These are phyloP conservation scores for Hymenoscyphus linearis DNA, from an alignment of 2,329 filamentous ascomycete genomes.

Conservation along the genomic window DNA sequence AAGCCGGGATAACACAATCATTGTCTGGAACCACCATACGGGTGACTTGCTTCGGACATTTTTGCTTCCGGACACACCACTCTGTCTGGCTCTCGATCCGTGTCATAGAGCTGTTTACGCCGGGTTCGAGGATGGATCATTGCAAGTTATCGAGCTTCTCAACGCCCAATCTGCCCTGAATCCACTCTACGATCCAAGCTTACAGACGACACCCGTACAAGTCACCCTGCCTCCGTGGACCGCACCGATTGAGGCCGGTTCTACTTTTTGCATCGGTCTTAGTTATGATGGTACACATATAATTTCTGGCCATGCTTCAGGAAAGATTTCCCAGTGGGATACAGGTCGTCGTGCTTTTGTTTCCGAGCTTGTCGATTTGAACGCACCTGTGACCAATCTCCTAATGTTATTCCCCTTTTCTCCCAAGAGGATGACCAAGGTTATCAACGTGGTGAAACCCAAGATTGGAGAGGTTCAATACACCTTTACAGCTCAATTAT, in stretches of 20 bases:
- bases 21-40: conserved; percentile 87
- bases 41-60: conserved; percentile 75
- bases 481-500: conserved; percentile 60
- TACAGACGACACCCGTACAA: conserved; percentile 54
- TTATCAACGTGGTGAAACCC: conserved; percentile 72
- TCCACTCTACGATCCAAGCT: conserved; percentile 38
- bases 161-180: conserved; percentile 41
- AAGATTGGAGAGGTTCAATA: conserved; percentile 62
- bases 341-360: conserved; percentile 39
- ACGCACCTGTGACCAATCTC: conserved; percentile 78
- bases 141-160: conserved; percentile 74
- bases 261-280: conserved; percentile 61
- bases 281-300: conserved; percentile 79
- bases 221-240: conserved; percentile 45
- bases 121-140: conserved; percentile 71
- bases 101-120: conserved; percentile 78
- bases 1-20: conserved; percentile 80
- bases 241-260: conserved; percentile 41
- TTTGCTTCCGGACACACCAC: conserved; percentile 67
- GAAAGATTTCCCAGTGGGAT: conserved; percentile 78
- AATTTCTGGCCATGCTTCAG: conserved; percentile 74
- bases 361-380: conserved; percentile 43
- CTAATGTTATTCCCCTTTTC: conserved; percentile 60
- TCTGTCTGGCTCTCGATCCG: conserved; percentile 72
- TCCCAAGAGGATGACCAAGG: conserved; percentile 43